These are phyloP conservation scores for Backusella psychrophila DNA, from an alignment of 192 early-diverging fungal species.

Conservation along the genomic window DNA sequence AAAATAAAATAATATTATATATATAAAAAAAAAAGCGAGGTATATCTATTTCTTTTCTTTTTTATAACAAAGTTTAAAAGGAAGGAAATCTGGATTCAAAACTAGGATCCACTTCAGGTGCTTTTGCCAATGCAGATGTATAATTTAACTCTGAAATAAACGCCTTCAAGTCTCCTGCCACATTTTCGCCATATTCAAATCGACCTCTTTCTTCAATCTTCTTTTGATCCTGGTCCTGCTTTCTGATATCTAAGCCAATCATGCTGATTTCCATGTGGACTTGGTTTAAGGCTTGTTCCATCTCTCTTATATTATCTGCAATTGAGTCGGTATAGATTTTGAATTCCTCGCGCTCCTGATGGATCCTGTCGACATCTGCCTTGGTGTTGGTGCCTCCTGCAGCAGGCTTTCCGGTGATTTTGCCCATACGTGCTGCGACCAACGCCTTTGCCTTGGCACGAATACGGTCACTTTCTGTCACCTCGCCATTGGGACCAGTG, in stretches of 20 bases:
- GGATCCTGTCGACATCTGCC: conserved; percentile 15
- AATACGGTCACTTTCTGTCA: conserved; percentile 54
- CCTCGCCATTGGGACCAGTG: conserved; percentile 49
- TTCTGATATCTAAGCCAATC: conserved; percentile 29
- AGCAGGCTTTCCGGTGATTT: conserved; percentile 40
- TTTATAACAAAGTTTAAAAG: conserved; percentile 14
- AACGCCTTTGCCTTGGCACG: conserved; percentile 51
- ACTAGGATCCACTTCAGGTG: conserved; percentile 36
- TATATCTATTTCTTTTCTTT: neutral
- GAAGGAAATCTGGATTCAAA: conserved; percentile 36
- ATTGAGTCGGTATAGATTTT: conserved; percentile 20
- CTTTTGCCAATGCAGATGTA: conserved; percentile 20
- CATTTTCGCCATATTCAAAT: conserved; percentile 29
- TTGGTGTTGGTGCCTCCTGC: conserved; percentile 1
- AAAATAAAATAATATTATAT: neutral
- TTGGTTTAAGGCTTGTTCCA: conserved; percentile 13
- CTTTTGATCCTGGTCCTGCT: conserved; percentile 28
- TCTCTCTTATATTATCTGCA: neutral
- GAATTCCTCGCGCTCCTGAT: conserved; percentile 30
- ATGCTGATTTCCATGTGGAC: conserved; percentile 29
- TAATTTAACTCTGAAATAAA: conserved; percentile 26
- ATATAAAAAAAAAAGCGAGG: neutral
- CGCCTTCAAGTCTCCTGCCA: conserved; percentile 25
- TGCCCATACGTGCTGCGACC: conserved; percentile 50
- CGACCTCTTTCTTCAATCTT: conserved; percentile 31